Percentiles rank a stretch among this genome's conserved stretches.
These are phyloP conservation scores for Talaromyces islandicus DNA, from an alignment of 2,329 filamentous ascomycete genomes.

Conservation along the genomic window DNA sequence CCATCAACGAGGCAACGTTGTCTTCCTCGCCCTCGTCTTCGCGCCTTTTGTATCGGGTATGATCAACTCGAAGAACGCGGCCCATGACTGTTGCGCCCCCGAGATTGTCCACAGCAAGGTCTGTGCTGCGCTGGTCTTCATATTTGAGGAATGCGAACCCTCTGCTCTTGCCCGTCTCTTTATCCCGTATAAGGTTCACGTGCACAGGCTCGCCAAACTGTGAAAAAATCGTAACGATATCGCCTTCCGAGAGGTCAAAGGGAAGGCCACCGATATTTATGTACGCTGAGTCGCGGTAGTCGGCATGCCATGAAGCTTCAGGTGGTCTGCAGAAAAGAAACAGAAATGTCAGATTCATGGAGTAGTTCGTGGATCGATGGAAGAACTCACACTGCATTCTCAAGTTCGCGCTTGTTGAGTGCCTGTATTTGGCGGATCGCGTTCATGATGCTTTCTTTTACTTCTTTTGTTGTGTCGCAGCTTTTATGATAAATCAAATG, in stretches of 20 bases:
- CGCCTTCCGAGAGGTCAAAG: slow-evolving; percentile 89
- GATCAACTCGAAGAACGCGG: slow-evolving; percentile 78
- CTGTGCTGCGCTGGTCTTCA: slow-evolving; percentile 93
- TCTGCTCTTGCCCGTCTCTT: slow-evolving; percentile 89
- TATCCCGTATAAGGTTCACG: slow-evolving; percentile 86
- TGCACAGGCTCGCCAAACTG: slow-evolving; percentile 95
- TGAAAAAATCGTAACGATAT: slow-evolving; percentile 92
- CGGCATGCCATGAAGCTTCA: slow-evolving; percentile 90
- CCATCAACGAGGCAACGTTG: slow-evolving; percentile 44
- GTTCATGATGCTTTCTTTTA: slow-evolving; percentile 63
- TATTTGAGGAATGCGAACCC: slow-evolving; percentile 98
- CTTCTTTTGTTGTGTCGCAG: background rate
- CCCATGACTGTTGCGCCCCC: slow-evolving; percentile 80
- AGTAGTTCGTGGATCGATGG: background rate
- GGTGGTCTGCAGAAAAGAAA: slow-evolving; percentile 52
- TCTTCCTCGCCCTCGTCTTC: slow-evolving; percentile 59
- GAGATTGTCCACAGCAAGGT: slow-evolving; percentile 92
- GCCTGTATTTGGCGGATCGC: slow-evolving; percentile 86
- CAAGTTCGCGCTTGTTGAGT: slow-evolving; percentile 91
- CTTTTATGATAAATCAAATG: background rate
- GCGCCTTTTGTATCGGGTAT: slow-evolving; percentile 81
- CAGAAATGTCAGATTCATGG: slow-evolving; percentile 9
- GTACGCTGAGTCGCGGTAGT: slow-evolving; percentile 96
- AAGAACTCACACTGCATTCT: slow-evolving; percentile 68
- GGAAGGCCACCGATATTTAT: slow-evolving; percentile 93